A percentile compares a stretch with the other conserved stretches of the same genome.
These are phyloP conservation scores for Santalum album DNA, from an alignment of 164 flowering plant species.

Conservation along the genomic window DNA sequence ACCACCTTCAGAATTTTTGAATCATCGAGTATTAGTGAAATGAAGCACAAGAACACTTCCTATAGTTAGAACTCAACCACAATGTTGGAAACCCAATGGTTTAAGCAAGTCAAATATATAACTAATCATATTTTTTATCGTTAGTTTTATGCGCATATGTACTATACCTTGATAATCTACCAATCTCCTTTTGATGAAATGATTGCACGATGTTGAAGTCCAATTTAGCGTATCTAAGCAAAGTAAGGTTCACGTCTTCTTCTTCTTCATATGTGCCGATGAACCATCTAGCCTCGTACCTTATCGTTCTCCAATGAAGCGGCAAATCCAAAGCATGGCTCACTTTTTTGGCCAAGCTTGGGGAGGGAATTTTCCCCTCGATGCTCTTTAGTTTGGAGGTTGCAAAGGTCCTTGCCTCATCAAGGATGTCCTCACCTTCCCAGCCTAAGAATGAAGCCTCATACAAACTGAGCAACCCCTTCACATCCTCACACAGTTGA, in stretches of 20 bases:
- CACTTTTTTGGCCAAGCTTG: background rate
- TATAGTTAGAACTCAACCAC: too few species aligned
- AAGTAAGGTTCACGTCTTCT: background rate
- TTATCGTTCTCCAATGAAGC: conserved; percentile 8
- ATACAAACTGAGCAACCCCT: too few species aligned
- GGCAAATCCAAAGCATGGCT: conserved; percentile 12
- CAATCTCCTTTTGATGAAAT: too few species aligned
- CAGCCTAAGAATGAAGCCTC: conserved; percentile 11
- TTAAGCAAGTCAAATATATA: too few species aligned
- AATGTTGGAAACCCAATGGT: too few species aligned
- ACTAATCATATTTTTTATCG: too few species aligned
- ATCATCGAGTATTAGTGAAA: too few species aligned
- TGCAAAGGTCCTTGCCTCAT: too few species aligned
- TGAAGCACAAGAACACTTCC: too few species aligned
- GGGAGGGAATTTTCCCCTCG: background rate
- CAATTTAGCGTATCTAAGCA: conserved; percentile 12
- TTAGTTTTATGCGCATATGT: too few species aligned
- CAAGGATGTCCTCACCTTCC: conserved; percentile 8
- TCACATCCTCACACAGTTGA: background rate
- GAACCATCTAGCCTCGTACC: conserved; percentile 16
- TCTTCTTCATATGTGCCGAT: conserved; percentile 4
- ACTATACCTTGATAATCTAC: conserved; percentile 10
- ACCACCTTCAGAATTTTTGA: too few species aligned
- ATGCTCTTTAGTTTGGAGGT: too few species aligned
- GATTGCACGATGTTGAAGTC: conserved; percentile 16